Conservation (phyloP, 2,329 filamentous ascomycete genomes). For the Fusarium sacchari region DNA sequence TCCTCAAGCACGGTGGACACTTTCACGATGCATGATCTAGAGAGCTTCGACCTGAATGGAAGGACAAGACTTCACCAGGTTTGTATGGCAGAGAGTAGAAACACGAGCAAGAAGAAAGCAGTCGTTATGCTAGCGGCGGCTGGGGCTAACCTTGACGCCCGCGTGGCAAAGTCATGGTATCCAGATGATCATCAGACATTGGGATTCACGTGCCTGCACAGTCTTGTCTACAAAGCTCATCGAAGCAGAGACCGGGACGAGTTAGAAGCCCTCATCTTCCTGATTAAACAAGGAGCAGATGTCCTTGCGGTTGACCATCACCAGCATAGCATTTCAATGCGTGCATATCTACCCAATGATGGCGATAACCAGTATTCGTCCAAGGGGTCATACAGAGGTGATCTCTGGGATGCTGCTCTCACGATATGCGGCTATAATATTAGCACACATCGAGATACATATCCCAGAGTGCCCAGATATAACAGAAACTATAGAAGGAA, state of each 20-base stretch:
- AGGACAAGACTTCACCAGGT: slow-evolving; percentile 8
- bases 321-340: not conserved
- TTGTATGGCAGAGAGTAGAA: slow-evolving; percentile 1
- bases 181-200: slow-evolving; percentile 9
- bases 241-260: not conserved
- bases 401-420: slow-evolving; percentile 27
- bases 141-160: not conserved
- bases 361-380: slow-evolving; percentile 5
- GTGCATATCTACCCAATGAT: slow-evolving; percentile 5
- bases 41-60: slow-evolving; percentile 9
- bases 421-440: slow-evolving; percentile 12
- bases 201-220: not conserved
- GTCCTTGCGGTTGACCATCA: not conserved
- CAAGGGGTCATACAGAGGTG: slow-evolving; percentile 17
- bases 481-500: slow-evolving; percentile 1
- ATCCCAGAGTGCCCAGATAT: slow-evolving; percentile 12
- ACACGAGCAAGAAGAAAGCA: slow-evolving; percentile 2
- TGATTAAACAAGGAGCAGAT: slow-evolving; percentile 1
- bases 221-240: slow-evolving; percentile 2
- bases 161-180: not conserved
- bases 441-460: not conserved
- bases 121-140: not conserved
- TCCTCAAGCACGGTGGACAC: not conserved
- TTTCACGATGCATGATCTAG: slow-evolving; percentile 4
- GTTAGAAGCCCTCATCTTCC: not conserved